A percentile compares a stretch with the other conserved stretches of the same genome.
phyloP scores from a whole-genome alignment of 306 rosid species.

The Lathyrus aphaca region DNA sequence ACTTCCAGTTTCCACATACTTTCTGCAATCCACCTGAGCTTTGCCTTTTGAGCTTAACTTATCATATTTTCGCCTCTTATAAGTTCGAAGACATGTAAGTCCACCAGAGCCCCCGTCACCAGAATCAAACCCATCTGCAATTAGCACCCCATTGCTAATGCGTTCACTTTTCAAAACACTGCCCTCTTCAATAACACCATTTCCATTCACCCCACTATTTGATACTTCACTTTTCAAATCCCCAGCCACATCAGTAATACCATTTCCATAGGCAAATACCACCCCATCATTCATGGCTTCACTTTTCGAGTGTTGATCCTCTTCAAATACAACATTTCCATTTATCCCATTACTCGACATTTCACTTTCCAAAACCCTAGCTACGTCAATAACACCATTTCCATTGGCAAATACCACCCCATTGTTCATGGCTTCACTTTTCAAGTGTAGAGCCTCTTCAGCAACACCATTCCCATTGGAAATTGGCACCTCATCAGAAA shows the following conservation, averaged over 20 bases:
- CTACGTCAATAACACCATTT: constrained; percentile 40
- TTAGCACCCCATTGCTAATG: constrained; percentile 40
- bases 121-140: constrained; percentile 40
- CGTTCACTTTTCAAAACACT: constrained; percentile 27
- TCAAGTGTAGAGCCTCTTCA: constrained; percentile 27
- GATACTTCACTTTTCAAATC: constrained; percentile 28
- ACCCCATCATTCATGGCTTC: constrained; percentile 40
- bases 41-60: constrained; percentile 53
- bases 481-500: constrained; percentile 39
- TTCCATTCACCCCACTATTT: constrained; percentile 44
- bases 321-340: constrained; percentile 25
- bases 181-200: constrained; percentile 40
- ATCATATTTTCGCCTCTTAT: constrained; percentile 77
- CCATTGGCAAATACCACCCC: constrained; percentile 34
- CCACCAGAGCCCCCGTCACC: constrained; percentile 44
- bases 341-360: constrained; percentile 37
- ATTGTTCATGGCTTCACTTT: constrained; percentile 34
- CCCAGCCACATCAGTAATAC: constrained; percentile 39
- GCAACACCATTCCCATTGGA: background rate
- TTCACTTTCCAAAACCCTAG: constrained; percentile 18
- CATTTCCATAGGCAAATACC: constrained; percentile 20
- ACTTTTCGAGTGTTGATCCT: constrained; percentile 16
- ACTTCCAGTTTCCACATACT: constrained; percentile 46
- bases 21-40: constrained; percentile 48
- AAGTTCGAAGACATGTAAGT: constrained; percentile 58